phyloP scores from a whole-genome alignment of 176 grass and related monocot genomes.

The Lolium rigidum region DNA sequence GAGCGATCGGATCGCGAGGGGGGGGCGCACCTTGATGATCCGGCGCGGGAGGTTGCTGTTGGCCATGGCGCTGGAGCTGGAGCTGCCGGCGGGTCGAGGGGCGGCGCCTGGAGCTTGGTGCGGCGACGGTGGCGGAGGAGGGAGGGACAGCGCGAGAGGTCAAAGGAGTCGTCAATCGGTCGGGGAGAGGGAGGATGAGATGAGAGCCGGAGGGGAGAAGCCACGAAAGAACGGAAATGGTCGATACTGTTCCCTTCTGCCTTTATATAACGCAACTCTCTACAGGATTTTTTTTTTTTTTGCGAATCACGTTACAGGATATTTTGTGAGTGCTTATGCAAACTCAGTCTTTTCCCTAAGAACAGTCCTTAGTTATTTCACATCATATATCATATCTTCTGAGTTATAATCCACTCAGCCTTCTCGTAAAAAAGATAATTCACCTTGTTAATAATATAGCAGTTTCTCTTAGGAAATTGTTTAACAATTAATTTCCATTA shows the following conservation, averaged over 20 bases:
- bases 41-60: constrained; percentile 93
- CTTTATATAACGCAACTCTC: not conserved
- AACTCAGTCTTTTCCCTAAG: not conserved
- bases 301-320: not conserved
- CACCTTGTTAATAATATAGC: too few species aligned
- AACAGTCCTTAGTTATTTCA: too few species aligned
- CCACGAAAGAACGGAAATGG: not conserved
- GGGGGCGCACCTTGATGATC: constrained; percentile 80
- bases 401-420: too few species aligned
- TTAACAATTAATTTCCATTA: too few species aligned
- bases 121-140: constrained; percentile 2
- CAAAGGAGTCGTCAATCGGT: constrained; percentile 37
- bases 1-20: constrained; percentile 25
- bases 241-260: not conserved
- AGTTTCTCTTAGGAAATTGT: too few species aligned
- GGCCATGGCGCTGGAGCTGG: constrained; percentile 59
- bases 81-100: not conserved
- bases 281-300: too few species aligned
- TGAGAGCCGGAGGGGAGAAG: not conserved
- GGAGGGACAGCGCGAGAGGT: constrained; percentile 24
- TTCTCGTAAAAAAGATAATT: too few species aligned
- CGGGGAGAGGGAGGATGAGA: not conserved
- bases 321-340: not conserved
- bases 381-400: too few species aligned
- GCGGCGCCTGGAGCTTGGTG: constrained; percentile 40